Percentiles rank a stretch among this genome's conserved stretches.
phyloP scores from a whole-genome alignment of 345 rosid genomes.

The Erucastrum elatum region DNA sequence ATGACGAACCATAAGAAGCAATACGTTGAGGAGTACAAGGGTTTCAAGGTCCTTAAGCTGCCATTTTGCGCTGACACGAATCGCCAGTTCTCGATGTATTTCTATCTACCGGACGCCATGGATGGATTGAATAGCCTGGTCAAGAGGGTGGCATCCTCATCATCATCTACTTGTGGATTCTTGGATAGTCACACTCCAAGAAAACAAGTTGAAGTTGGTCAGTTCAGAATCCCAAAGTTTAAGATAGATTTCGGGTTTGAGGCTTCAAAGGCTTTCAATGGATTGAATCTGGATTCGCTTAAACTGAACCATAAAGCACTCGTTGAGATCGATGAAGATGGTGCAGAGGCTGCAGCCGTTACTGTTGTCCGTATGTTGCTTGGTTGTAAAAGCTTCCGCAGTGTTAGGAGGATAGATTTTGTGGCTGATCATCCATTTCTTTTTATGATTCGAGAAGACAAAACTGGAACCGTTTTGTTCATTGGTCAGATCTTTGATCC shows the following conservation, averaged over 20 bases:
- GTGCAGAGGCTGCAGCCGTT: conserved; percentile 2
- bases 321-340: conserved; percentile 16
- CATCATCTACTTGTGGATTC: background rate
- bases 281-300: background rate
- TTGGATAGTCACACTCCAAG: conserved; percentile 20
- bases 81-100: background rate
- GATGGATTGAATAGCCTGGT: conserved; percentile 4
- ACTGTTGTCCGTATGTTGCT: background rate
- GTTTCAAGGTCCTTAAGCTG: conserved; percentile 26
- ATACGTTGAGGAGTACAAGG: background rate
- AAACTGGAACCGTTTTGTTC: background rate
- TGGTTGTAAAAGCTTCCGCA: background rate
- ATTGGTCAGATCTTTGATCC: conserved; percentile 27
- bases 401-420: background rate
- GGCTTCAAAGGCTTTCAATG: background rate
- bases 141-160: conserved; percentile 2
- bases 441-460: background rate
- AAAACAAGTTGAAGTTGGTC: background rate
- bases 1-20: background rate
- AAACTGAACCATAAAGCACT: conserved; percentile 2
- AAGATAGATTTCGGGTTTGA: conserved; percentile 24
- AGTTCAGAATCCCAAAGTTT: conserved; percentile 19
- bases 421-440: conserved; percentile 28
- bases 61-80: background rate
- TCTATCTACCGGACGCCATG: conserved; percentile 7